These are phyloP conservation scores for Dictyostelium purpureum DNA, from an alignment of 78 protist genomes.

Conservation along the genomic window DNA sequence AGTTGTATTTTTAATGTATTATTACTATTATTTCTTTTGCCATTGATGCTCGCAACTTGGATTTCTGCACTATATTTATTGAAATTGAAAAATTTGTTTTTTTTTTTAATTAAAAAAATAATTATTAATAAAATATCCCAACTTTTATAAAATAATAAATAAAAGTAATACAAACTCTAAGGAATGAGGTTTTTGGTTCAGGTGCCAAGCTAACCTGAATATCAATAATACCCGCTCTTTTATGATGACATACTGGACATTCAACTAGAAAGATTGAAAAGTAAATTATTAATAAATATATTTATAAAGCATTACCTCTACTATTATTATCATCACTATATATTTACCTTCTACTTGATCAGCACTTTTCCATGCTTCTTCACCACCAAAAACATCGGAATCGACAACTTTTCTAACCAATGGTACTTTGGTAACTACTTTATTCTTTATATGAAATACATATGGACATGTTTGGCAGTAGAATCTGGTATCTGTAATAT, in stretches of 20 bases:
- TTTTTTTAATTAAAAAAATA: background rate
- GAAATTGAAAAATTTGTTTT: background rate
- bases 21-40: background rate
- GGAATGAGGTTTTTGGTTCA: conserved; percentile 62
- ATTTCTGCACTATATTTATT: background rate
- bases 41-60: background rate
- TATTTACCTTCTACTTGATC: conserved; percentile 25
- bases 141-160: too few relatives aligned
- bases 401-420: conserved; percentile 31
- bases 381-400: conserved; percentile 78
- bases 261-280: background rate
- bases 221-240: conserved; percentile 31
- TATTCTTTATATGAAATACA: conserved; percentile 33
- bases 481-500: background rate
- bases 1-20: background rate
- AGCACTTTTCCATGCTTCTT: conserved; percentile 59
- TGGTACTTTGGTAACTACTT: conserved; percentile 47
- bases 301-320: background rate
- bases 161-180: background rate
- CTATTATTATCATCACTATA: too few relatives aligned
- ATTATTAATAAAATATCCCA: too few relatives aligned
- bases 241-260: conserved; percentile 47
- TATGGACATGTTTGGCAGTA: conserved; percentile 70
- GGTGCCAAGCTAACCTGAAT: conserved; percentile 43
- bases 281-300: background rate